Conservation (phyloP, 73 alveolate genomes). For the Symbiodinium pilosum region DNA sequence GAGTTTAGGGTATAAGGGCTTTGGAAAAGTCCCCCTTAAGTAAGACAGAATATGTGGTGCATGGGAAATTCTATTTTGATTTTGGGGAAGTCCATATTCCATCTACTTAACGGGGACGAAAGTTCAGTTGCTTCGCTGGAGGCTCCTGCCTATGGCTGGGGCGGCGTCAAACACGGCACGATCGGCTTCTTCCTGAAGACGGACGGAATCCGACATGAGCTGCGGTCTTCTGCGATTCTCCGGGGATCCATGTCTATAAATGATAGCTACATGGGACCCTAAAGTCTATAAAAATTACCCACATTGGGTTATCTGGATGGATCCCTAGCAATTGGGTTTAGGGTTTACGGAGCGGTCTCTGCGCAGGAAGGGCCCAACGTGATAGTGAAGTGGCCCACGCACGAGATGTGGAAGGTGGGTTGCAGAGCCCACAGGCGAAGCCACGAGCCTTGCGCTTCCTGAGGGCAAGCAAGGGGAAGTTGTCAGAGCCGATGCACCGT, state of each 20-base stretch:
- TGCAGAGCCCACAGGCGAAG: no score
- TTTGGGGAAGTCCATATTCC: background rate
- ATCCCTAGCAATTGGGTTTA: no score
- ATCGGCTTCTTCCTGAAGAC: slow-evolving; percentile 30
- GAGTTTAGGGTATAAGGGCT: no score
- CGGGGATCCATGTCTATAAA: no score
- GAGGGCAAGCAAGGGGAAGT: slow-evolving; percentile 48
- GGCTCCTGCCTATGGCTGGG: slow-evolving; percentile 77
- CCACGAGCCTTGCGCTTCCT: background rate
- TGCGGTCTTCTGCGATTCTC: background rate
- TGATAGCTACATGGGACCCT: no score
- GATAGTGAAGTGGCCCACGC: slow-evolving; percentile 30
- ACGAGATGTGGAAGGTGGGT: slow-evolving; percentile 29
- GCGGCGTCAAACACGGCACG: slow-evolving; percentile 41
- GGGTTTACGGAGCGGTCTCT: no score
- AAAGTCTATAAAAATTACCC: no score
- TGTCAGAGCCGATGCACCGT: slow-evolving; percentile 16
- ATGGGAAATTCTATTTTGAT: no score
- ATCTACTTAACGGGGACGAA: background rate
- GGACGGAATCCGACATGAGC: no score
- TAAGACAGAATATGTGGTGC: no score
- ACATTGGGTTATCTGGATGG: no score
- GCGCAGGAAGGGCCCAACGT: slow-evolving; percentile 21
- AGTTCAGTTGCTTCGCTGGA: background rate
- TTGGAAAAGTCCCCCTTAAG: no score